A percentile compares a stretch with the other conserved stretches of the same genome.
These are phyloP conservation scores for Neoboletus magnificus DNA, from an alignment of 768 basidiomycete genomes.

Conservation along the genomic window DNA sequence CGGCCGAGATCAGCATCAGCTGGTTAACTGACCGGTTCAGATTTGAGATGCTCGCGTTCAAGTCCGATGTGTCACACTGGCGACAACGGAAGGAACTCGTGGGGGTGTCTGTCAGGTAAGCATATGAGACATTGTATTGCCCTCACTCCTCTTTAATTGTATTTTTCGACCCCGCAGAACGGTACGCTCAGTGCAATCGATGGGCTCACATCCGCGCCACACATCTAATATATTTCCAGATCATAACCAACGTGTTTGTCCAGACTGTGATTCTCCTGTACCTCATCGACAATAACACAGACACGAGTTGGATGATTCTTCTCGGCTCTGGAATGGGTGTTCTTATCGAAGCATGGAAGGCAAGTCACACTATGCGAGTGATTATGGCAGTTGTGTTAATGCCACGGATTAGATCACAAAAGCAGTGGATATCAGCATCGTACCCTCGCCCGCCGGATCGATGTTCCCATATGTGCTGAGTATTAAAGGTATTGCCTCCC, in stretches of 20 bases:
- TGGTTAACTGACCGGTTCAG: conserved; percentile 36
- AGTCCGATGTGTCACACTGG: conserved; percentile 94
- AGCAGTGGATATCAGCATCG: conserved; percentile 82
- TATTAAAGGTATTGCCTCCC: conserved; percentile 62
- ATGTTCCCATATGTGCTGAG: conserved; percentile 74
- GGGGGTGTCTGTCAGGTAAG: conserved; percentile 89
- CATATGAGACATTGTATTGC: conserved; percentile 7
- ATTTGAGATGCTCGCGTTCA: conserved; percentile 96
- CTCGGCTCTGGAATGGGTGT: conserved; percentile 81
- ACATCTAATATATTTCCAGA: conserved; percentile 34
- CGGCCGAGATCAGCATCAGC: neutral
- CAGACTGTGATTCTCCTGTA: conserved; percentile 87
- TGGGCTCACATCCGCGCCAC: conserved; percentile 12
- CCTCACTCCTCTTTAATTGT: conserved; percentile 17
- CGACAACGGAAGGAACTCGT: conserved; percentile 90
- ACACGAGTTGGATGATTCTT: conserved; percentile 98
- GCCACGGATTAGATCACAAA: conserved; percentile 62
- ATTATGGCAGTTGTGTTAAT: conserved; percentile 14
- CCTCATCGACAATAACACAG: conserved; percentile 91
- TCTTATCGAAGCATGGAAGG: conserved; percentile 94
- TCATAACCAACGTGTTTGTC: conserved; percentile 93
- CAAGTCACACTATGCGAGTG: conserved; percentile 27
- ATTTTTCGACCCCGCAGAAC: conserved; percentile 40
- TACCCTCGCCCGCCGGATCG: conserved; percentile 59
- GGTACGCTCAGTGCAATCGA: conserved; percentile 37